Conservation (phyloP, 805 yeast species). For the Sugiyamaella chiloensis region DNA sequence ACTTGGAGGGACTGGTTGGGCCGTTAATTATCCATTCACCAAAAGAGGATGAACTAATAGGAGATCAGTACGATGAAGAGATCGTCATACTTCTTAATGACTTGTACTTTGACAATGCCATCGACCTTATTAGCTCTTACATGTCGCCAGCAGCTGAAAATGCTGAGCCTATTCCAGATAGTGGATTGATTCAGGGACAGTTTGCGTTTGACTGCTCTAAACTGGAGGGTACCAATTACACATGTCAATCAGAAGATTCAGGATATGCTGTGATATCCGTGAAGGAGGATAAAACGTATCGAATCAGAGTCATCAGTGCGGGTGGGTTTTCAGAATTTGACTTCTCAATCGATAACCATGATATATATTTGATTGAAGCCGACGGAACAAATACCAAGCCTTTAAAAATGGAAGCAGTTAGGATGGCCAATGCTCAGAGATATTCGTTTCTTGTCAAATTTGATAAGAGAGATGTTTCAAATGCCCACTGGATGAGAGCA, state of each 20-base stretch:
- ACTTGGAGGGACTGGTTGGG: conserved; percentile 49
- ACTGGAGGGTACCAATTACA: conserved; percentile 19
- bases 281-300: conserved; percentile 19
- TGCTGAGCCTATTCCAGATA: conserved; percentile 38
- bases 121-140: conserved; percentile 36
- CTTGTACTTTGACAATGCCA: conserved; percentile 38
- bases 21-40: conserved; percentile 43
- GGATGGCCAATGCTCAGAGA: conserved; percentile 73
- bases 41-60: conserved; percentile 32
- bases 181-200: conserved; percentile 44
- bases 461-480: conserved; percentile 16
- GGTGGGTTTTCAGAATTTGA: conserved; percentile 35
- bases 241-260: conserved; percentile 20
- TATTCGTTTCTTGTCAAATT: conserved; percentile 59
- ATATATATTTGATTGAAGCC: conserved; percentile 33
- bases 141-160: conserved; percentile 42
- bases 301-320: conserved; percentile 31
- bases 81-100: conserved; percentile 41
- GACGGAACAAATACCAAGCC: conserved; percentile 34
- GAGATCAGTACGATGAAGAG: conserved; percentile 31
- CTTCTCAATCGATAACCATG: conserved; percentile 31
- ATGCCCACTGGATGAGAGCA: conserved; percentile 42
- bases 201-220: conserved; percentile 30
- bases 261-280: conserved; percentile 24
- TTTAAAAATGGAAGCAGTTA: conserved; percentile 23